phyloP scores from a whole-genome alignment of 2,329 filamentous ascomycete species.

The Knufia petricola region DNA sequence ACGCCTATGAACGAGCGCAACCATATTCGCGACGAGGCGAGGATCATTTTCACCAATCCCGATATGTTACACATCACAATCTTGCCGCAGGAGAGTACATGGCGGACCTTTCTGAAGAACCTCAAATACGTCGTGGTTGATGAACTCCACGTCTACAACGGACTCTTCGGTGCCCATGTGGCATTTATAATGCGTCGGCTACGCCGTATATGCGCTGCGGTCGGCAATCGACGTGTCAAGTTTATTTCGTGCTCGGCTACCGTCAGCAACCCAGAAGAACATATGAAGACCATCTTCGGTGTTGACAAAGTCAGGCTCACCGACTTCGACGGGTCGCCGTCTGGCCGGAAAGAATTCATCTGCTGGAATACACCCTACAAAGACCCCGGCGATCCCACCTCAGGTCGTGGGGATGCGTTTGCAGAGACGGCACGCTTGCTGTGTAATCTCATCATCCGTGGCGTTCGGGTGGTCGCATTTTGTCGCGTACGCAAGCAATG shows the following conservation, averaged over 20 bases:
- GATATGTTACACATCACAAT: constrained; percentile 97
- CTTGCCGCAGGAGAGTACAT: constrained; percentile 78
- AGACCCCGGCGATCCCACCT: constrained; percentile 76
- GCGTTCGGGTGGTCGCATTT: constrained; percentile 87
- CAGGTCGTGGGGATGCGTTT: constrained; percentile 73
- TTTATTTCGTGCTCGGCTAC: constrained; percentile 97
- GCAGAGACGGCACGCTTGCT: constrained; percentile 83
- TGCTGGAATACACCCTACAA: constrained; percentile 98
- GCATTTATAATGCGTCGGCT: constrained; percentile 89
- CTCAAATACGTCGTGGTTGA: constrained; percentile 83
- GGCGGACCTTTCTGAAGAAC: constrained; percentile 81
- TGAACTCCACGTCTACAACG: constrained; percentile 94
- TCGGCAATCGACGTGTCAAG: constrained; percentile 74
- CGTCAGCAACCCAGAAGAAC: constrained; percentile 80
- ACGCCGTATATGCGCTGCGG: constrained; percentile 74
- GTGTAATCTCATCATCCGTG: constrained; percentile 76
- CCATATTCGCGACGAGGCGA: constrained; percentile 71
- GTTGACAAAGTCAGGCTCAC: constrained; percentile 70
- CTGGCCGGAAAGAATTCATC: constrained; percentile 84
- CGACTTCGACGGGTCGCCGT: constrained; percentile 87
- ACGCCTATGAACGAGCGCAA: constrained; percentile 74
- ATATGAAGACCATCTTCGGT: constrained; percentile 92
- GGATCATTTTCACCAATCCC: constrained; percentile 94
- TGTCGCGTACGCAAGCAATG: constrained; percentile 81
- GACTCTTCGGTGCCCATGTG: constrained; percentile 85